phyloP scores from a whole-genome alignment of 495 filamentous ascomycete species.

The Cercophora scortea region DNA sequence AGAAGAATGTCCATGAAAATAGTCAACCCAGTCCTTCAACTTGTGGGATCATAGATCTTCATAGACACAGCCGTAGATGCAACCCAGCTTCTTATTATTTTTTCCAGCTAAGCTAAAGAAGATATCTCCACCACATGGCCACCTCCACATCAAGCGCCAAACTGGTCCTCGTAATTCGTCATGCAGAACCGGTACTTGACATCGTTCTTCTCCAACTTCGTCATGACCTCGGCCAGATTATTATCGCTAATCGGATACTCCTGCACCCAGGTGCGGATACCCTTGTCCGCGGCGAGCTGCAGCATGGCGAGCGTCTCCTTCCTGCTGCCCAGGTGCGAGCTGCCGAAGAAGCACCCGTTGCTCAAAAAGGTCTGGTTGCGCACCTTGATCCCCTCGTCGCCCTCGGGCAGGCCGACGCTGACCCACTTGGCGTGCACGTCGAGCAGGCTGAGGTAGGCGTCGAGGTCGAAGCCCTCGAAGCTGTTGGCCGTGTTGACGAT shows the following conservation, averaged over 20 bases:
- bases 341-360: slow-evolving; percentile 74
- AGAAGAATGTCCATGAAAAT: too few relatives aligned
- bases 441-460: slow-evolving; percentile 67
- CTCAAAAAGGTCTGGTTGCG: slow-evolving; percentile 67
- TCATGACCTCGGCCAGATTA: slow-evolving; percentile 59
- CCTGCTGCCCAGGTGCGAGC: slow-evolving; percentile 73
- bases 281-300: slow-evolving; percentile 71
- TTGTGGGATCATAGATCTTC: too few relatives aligned
- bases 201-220: slow-evolving; percentile 62
- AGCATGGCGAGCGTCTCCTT: slow-evolving; percentile 79
- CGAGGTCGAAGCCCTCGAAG: slow-evolving; percentile 49
- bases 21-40: too few relatives aligned
- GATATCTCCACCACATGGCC: too few relatives aligned
- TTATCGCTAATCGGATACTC: slow-evolving; percentile 62
- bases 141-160: slow-evolving; percentile 18
- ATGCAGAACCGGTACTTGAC: slow-evolving; percentile 49
- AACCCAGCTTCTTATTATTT: too few relatives aligned
- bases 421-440: slow-evolving; percentile 81
- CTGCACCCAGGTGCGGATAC: slow-evolving; percentile 75
- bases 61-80: too few relatives aligned
- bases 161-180: slow-evolving; percentile 35
- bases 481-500: slow-evolving; percentile 51
- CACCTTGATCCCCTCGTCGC: slow-evolving; percentile 64
- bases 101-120: too few relatives aligned
- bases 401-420: slow-evolving; percentile 76